phyloP scores from a whole-genome alignment of 495 filamentous ascomycete species.

The Cercophora samala region DNA sequence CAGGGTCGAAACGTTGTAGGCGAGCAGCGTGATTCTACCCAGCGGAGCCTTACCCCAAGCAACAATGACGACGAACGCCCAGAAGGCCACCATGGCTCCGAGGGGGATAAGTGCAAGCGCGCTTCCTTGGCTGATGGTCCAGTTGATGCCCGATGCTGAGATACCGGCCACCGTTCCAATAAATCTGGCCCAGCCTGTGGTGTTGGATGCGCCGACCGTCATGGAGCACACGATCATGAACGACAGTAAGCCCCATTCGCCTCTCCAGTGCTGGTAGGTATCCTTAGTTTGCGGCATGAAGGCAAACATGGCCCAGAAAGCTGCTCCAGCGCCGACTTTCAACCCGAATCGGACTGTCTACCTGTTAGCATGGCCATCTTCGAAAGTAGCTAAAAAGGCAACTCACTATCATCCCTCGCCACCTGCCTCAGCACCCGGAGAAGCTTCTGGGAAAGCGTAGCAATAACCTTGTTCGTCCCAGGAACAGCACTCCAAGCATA shows the following conservation, averaged over 20 bases:
- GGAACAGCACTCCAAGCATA: conserved; percentile 43
- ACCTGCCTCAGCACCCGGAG: conserved; percentile 41
- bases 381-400: conserved; percentile 2
- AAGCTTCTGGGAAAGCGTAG: conserved; percentile 37
- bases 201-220: conserved; percentile 94
- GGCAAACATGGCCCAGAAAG: conserved; percentile 79
- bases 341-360: conserved; percentile 62
- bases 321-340: conserved; percentile 87
- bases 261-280: conserved; percentile 82
- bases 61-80: conserved; percentile 85
- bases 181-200: conserved; percentile 81
- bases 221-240: conserved; percentile 99
- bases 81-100: conserved; percentile 75
- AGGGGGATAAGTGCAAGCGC: conserved; percentile 68
- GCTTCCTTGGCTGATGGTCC: conserved; percentile 70
- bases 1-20: conserved; percentile 93
- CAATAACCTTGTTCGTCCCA: conserved; percentile 35
- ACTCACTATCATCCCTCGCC: conserved; percentile 49
- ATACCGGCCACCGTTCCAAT: conserved; percentile 85
- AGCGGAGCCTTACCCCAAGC: conserved; percentile 81
- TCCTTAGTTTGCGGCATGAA: conserved; percentile 77
- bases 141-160: conserved; percentile 67
- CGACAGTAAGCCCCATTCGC: conserved; percentile 93
- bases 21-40: conserved; percentile 87
- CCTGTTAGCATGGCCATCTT: conserved; percentile 19